phyloP scores from a whole-genome alignment of 345 rosid species.

The Abelmoschus esculentus region DNA sequence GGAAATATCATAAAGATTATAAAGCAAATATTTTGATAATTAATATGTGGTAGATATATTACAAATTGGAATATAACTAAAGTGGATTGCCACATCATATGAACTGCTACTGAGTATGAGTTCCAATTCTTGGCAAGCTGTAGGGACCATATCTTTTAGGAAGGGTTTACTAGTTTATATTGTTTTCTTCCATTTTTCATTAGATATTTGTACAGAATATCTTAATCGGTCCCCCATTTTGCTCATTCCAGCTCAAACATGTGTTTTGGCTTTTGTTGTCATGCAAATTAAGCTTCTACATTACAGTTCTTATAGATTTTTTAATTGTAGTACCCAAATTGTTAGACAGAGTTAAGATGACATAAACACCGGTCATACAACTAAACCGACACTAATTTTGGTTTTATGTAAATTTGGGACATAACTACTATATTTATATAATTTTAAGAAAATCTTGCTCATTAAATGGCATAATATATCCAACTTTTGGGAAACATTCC shows the following conservation, averaged over 20 bases:
- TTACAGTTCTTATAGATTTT: background rate
- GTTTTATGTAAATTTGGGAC: background rate
- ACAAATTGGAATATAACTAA: no score
- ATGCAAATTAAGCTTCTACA: background rate
- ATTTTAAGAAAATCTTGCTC: background rate
- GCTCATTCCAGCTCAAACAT: background rate
- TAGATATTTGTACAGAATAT: background rate
- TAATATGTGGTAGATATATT: no score
- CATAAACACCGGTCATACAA: background rate
- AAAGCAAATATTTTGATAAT: no score
- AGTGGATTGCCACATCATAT: constrained; percentile 17
- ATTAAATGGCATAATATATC: background rate
- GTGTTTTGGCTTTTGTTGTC: constrained; percentile 1
- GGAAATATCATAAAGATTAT: no score
- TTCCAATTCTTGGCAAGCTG: constrained; percentile 9
- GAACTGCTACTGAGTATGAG: constrained; percentile 7
- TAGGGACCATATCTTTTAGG: no score
- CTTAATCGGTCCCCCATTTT: constrained; percentile 2
- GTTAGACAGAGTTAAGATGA: background rate
- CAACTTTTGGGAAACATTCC: background rate
- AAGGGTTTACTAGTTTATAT: no score
- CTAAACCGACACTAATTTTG: background rate
- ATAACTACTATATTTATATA: background rate
- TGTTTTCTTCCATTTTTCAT: background rate
- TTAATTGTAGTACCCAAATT: background rate